These are phyloP conservation scores for Cicer chorassanicum DNA, from an alignment of 306 rosid species.

Conservation along the genomic window DNA sequence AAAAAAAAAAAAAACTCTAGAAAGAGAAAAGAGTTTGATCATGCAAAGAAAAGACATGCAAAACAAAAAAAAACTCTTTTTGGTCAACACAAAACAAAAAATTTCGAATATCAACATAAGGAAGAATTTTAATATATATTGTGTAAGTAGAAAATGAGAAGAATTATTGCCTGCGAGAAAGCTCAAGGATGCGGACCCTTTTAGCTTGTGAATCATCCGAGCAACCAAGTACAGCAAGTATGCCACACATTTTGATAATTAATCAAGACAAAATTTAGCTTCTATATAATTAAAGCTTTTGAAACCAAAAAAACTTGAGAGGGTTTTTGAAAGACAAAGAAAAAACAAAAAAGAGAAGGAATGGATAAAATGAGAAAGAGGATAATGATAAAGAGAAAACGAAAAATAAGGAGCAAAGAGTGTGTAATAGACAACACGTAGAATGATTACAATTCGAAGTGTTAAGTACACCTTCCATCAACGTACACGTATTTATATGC, in stretches of 20 bases:
- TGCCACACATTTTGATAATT: conserved; percentile 78
- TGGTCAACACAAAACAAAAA: no score
- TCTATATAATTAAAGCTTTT: neutral
- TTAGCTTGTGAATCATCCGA: conserved; percentile 85
- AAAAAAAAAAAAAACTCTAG: neutral
- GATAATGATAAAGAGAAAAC: conserved; percentile 7
- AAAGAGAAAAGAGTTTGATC: neutral
- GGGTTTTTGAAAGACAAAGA: neutral
- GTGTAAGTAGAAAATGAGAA: neutral
- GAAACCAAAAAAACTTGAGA: neutral
- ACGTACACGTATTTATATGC: conserved; percentile 60
- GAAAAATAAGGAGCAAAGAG: neutral
- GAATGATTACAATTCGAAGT: conserved; percentile 24
- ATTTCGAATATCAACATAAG: no score
- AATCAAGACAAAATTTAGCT: neutral
- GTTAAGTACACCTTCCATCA: conserved; percentile 25
- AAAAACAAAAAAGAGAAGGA: no score
- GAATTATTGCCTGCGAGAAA: conserved; percentile 59
- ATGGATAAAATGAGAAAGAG: conserved; percentile 2
- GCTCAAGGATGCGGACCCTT: conserved; percentile 87
- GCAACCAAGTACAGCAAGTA: conserved; percentile 94
- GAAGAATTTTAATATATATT: neutral
- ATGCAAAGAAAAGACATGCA: neutral
- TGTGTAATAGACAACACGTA: conserved; percentile 43
- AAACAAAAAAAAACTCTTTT: neutral